Evolutionary conservation across 208 protist species (phyloP).

Genomic region (Crithidia expoeki): DNA sequence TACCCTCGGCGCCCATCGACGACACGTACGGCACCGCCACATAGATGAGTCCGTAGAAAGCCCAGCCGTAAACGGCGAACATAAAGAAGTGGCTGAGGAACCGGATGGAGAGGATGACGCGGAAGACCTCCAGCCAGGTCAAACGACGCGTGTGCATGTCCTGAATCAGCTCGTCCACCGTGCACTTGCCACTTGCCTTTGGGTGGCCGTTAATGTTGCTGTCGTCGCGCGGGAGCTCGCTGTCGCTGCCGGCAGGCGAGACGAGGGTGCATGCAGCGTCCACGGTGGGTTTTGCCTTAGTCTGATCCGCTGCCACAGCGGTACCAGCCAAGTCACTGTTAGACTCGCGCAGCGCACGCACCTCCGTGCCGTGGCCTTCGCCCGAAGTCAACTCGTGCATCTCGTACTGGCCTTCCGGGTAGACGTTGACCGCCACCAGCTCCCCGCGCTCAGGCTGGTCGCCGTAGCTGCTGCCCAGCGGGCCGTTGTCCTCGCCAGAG

Average conservation of each 20-base stretch:
- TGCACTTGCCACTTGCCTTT: not conserved
- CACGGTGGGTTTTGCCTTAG: not conserved
- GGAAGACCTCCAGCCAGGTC: conserved; percentile 44
- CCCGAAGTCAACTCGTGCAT: conserved; percentile 4
- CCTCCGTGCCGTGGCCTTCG: not conserved
- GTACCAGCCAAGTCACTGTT: too few species aligned
- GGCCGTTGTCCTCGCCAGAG: not conserved
- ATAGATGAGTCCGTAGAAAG: conserved; percentile 86
- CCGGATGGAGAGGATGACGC: conserved; percentile 46
- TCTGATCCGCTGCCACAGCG: too few species aligned
- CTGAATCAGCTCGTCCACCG: conserved; percentile 34
- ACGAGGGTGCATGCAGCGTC: not conserved
- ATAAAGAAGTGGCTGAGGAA: conserved; percentile 84
- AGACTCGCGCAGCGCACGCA: too few species aligned
- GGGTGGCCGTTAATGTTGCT: not conserved
- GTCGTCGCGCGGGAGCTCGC: not conserved
- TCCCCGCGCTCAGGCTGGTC: conserved; percentile 8
- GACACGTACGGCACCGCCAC: conserved; percentile 75
- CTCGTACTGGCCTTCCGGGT: not conserved
- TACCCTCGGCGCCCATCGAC: conserved; percentile 69
- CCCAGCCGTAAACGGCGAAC: conserved; percentile 78
- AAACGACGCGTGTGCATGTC: conserved; percentile 60
- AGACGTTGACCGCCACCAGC: not conserved
- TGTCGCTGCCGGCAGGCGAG: conserved; percentile 4
- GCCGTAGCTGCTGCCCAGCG: conserved; percentile 1